Conservation (phyloP, 495 filamentous ascomycete genomes). For the Talaromyces borbonicus region DNA sequence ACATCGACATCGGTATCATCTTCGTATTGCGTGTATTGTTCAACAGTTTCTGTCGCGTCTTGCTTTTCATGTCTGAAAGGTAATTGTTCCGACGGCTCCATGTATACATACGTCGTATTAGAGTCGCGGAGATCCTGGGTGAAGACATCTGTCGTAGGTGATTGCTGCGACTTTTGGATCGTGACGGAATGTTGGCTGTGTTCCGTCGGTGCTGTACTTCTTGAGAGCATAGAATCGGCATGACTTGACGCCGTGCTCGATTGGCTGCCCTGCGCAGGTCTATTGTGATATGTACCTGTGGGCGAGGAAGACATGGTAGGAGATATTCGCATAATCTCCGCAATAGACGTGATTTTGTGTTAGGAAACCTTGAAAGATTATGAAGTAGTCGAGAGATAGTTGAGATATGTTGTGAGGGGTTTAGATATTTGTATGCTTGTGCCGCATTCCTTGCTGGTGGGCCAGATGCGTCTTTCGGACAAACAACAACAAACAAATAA, state of each 20-base stretch:
- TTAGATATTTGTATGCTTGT: too few relatives aligned
- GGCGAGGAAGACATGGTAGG: background rate
- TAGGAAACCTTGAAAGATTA: too few relatives aligned
- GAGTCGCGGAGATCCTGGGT: constrained; percentile 51
- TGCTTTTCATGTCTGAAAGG: too few relatives aligned
- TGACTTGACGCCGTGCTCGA: constrained; percentile 49
- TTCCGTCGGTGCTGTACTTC: constrained; percentile 59
- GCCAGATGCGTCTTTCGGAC: background rate
- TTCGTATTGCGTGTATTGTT: too few relatives aligned
- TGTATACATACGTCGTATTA: constrained; percentile 73
- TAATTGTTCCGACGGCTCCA: constrained; percentile 53
- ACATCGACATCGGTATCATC: too few relatives aligned
- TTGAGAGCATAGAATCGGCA: constrained; percentile 52
- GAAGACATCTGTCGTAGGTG: constrained; percentile 22
- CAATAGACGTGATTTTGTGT: too few relatives aligned
- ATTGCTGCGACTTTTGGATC: constrained; percentile 27
- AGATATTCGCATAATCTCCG: too few relatives aligned
- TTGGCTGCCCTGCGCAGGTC: constrained; percentile 25
- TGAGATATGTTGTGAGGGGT: too few relatives aligned
- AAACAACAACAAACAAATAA: background rate
- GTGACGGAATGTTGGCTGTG: constrained; percentile 46
- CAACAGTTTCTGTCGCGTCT: too few relatives aligned
- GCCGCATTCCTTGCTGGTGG: constrained; percentile 1
- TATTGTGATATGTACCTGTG: constrained; percentile 19
- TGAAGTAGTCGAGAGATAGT: too few relatives aligned